Base-by-base conservation (phyloP, 805 yeast species). In the Ogataea thermomethanolica region DNA sequence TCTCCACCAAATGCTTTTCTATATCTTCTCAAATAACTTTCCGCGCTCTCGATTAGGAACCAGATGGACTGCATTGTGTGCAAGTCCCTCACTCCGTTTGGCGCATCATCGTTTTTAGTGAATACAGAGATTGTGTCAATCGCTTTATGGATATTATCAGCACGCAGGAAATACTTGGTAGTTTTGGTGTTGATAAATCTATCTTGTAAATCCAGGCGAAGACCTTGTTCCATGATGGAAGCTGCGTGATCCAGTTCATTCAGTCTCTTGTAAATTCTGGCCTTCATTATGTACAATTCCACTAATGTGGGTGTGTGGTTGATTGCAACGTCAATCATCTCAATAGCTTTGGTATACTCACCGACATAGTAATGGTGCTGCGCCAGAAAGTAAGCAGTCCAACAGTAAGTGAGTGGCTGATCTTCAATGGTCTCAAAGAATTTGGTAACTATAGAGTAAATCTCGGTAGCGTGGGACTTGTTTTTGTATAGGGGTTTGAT, bases 41-140 rank as follows among this genome's bases (percentile, higher is more conserved):
- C 95, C 2, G 93, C 97, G 59, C 83, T 79, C 58, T 88, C 96
- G 12, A 74, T 64, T 48, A 93, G 65, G 46, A 88, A 87, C 95
- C 97, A 89, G 36, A 81, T 75, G n/a, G 84, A 90, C 65, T 93
- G 97, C 82, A 93, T 84, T 24, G 76, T 71, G 55, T 86, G 95
- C 53, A 91, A 69, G 58, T 93, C 97, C 50, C 79, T 80, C 32
- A 91, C 76, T 6, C 96, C 97, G 51, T 84, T 85, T n/a, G 76
- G 75, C 2, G 79, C 70, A n/a, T 75, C 78, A 32, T 86, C 95
- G 51, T 85, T 88, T 56, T 83, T 83, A 13, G 97, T 88, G 70
- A 93, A 93, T 42, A 87, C 62, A 2, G 91, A 79, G 12, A 86
- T 82, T 22, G 78, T 66, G 37, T 77, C 80, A 37, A 84, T 73